Evolutionary conservation across 106 monocot species (phyloP).

Genomic region (Cymbidium sinense): DNA sequence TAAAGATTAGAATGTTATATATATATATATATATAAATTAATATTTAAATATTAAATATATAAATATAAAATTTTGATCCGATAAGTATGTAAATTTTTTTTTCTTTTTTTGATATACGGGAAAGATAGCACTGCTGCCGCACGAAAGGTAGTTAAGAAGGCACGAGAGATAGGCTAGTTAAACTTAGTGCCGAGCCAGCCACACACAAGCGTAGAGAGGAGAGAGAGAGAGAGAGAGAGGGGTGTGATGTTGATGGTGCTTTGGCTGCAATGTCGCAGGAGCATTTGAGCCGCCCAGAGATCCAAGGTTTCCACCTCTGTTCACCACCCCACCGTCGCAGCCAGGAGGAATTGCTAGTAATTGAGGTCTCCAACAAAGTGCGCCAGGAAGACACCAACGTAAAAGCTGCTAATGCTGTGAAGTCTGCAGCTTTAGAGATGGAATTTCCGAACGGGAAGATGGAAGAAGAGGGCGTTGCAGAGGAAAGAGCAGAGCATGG

Average conservation of each 20-base stretch:
- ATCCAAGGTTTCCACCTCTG: slow-evolving; percentile 57
- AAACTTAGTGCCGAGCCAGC: not conserved
- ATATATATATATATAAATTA: too few relatives aligned
- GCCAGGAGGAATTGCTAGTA: slow-evolving; percentile 17
- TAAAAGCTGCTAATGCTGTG: too few relatives aligned
- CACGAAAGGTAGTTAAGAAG: slow-evolving; percentile 20
- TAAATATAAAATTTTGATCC: too few relatives aligned
- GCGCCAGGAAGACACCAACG: not conserved
- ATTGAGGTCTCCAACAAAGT: slow-evolving; percentile 17
- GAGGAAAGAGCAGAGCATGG: not conserved
- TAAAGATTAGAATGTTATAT: too few relatives aligned
- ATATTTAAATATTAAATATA: too few relatives aligned
- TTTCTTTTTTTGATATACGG: too few relatives aligned
- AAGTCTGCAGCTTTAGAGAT: not conserved
- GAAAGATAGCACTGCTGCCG: not conserved
- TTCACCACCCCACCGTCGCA: slow-evolving; percentile 13
- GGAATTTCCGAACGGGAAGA: not conserved
- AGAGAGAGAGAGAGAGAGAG: not conserved
- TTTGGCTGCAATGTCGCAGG: slow-evolving; percentile 2
- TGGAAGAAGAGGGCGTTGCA: not conserved
- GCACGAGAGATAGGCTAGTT: not conserved
- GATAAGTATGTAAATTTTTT: too few relatives aligned
- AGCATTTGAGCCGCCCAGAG: slow-evolving; percentile 44
- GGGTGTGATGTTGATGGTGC: slow-evolving; percentile 5
- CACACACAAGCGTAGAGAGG: not conserved